phyloP scores from a whole-genome alignment of 768 basidiomycete genomes.

The Xerocomus spinulosus region DNA sequence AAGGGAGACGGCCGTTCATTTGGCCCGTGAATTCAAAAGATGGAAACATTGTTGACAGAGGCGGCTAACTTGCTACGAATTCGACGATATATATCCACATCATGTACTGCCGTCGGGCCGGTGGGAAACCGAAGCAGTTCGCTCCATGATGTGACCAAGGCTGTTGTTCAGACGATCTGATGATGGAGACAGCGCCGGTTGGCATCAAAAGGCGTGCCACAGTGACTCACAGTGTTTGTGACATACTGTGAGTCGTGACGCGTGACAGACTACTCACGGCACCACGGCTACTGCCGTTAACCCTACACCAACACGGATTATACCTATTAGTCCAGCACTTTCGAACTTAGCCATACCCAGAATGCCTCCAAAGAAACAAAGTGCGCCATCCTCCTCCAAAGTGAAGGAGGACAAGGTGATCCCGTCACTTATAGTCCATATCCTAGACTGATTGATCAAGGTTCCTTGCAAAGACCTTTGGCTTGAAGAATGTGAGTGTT shows the following conservation, averaged over 20 bases:
- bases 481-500: conserved; percentile 75
- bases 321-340: no score
- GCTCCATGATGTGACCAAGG: background rate
- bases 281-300: no score
- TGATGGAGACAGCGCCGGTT: no score
- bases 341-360: background rate
- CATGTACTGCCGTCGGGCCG: background rate
- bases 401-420: conserved; percentile 78
- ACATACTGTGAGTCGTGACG: background rate
- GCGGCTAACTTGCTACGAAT: no score
- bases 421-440: conserved; percentile 14
- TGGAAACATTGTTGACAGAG: conserved; percentile 5
- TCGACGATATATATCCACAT: conserved; percentile 15
- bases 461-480: conserved; percentile 63
- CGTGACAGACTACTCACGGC: no score
- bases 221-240: background rate
- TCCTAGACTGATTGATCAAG: conserved; percentile 25
- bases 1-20: conserved; percentile 1
- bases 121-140: background rate
- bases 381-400: conserved; percentile 54
- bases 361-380: conserved; percentile 84
- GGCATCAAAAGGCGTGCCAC: no score
- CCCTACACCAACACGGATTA: no score
- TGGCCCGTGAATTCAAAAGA: conserved; percentile 1
- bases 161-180: background rate